phyloP scores from a whole-genome alignment of 495 filamentous ascomycete genomes.

The Xylaria bambusicola region DNA sequence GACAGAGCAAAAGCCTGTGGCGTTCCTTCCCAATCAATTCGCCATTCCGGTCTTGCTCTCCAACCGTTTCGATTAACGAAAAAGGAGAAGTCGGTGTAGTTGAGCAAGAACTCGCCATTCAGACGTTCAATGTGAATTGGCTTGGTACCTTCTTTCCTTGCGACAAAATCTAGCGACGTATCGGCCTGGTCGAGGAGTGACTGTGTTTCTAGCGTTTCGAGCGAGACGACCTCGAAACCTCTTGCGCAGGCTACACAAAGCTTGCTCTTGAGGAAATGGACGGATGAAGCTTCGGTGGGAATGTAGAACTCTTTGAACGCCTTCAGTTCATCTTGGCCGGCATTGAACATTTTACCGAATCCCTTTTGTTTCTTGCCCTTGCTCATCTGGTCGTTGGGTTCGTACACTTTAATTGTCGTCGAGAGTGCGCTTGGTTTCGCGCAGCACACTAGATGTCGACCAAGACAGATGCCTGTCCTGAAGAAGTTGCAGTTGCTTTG shows the following conservation, averaged over 20 bases:
- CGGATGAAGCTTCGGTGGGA: slow-evolving; percentile 90
- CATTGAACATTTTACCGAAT: slow-evolving; percentile 90
- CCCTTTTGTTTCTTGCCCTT: slow-evolving; percentile 90
- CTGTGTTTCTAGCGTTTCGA: slow-evolving; percentile 97
- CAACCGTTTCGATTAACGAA: slow-evolving; percentile 99
- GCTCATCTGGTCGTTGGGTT: slow-evolving; percentile 88
- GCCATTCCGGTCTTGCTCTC: slow-evolving; percentile 94
- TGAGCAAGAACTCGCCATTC: slow-evolving; percentile 94
- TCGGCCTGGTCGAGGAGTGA: slow-evolving; percentile 96
- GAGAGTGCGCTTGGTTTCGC: slow-evolving; percentile 89
- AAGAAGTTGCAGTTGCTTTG: slow-evolving; percentile 97
- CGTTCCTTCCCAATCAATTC: slow-evolving; percentile 93
- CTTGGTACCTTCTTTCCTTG: slow-evolving; percentile 85
- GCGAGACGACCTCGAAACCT: slow-evolving; percentile 95
- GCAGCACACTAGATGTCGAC: slow-evolving; percentile 90
- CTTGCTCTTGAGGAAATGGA: slow-evolving; percentile 96
- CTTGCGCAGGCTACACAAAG: slow-evolving; percentile 93
- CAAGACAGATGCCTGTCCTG: slow-evolving; percentile 92
- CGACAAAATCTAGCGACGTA: slow-evolving; percentile 95
- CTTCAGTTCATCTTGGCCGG: slow-evolving; percentile 89
- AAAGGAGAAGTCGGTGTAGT: slow-evolving; percentile 98
- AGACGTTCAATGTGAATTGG: slow-evolving; percentile 98
- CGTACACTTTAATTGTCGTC: slow-evolving; percentile 95
- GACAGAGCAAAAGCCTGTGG: slow-evolving; percentile 90
- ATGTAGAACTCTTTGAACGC: slow-evolving; percentile 99